phyloP scores from a whole-genome alignment of 805 yeast genomes.

The Nakazawaea holstii region DNA sequence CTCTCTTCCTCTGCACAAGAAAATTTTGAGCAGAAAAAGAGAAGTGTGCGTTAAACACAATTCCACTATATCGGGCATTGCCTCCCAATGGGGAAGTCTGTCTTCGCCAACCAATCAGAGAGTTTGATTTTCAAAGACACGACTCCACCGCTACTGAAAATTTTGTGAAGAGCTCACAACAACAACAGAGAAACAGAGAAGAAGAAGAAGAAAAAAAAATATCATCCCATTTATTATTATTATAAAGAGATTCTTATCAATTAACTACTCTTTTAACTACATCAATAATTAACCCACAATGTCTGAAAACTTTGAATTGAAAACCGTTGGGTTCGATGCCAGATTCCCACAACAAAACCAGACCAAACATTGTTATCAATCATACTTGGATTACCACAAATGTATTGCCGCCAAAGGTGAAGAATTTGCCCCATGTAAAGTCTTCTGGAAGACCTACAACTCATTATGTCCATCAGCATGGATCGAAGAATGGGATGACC shows the following conservation, averaged over 20 bases:
- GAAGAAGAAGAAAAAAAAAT: not conserved
- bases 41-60: not conserved
- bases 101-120: not conserved
- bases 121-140: not conserved
- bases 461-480: slow-evolving; percentile 82
- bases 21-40: not conserved
- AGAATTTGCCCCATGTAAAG: slow-evolving; percentile 96
- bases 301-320: slow-evolving; percentile 39
- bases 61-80: too few species aligned
- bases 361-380: slow-evolving; percentile 97
- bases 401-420: slow-evolving; percentile 97
- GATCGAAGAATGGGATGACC: slow-evolving; percentile 86
- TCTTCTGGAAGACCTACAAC: slow-evolving; percentile 85
- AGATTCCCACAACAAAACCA: slow-evolving; percentile 97
- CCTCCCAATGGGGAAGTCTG: not conserved
- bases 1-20: not conserved
- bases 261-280: not conserved
- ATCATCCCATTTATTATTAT: not conserved
- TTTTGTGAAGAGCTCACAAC: not conserved
- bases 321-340: slow-evolving; percentile 77
- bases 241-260: not conserved
- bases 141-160: not conserved
- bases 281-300: slow-evolving; percentile 15
- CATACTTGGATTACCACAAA: slow-evolving; percentile 96
- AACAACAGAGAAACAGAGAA: too few species aligned